Percentiles rank a stretch among this genome's conserved stretches.
These are phyloP conservation scores for Bathelium albidoporum DNA, from an alignment of 495 filamentous ascomycete species.

Conservation along the genomic window DNA sequence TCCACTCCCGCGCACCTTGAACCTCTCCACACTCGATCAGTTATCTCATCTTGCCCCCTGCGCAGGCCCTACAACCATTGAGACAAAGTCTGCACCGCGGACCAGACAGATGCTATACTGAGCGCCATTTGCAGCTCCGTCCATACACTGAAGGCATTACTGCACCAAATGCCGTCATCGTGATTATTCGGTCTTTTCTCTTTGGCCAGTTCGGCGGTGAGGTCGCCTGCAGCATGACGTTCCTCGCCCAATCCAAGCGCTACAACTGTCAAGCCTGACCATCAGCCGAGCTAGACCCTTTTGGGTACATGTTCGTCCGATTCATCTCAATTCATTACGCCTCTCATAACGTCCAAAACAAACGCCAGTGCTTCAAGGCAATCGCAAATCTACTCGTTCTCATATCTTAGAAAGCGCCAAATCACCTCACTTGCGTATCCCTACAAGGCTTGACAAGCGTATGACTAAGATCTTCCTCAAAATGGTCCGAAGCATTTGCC, in stretches of 20 bases:
- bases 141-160: background rate
- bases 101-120: background rate
- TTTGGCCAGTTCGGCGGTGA: background rate
- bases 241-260: background rate
- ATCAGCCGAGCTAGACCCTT: background rate
- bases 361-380: no score
- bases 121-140: background rate
- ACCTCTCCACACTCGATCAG: background rate
- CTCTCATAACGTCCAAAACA: no score
- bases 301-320: no score
- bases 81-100: background rate
- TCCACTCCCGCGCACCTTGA: background rate
- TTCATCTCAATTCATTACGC: no score
- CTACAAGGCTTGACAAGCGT: no score
- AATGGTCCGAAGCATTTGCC: no score
- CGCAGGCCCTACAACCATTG: no score
- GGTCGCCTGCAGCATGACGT: background rate
- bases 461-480: no score
- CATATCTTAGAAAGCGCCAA: background rate
- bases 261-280: conserved; percentile 1
- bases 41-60: background rate
- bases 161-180: background rate
- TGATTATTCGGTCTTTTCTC: background rate
- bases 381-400: no score
- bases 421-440: no score